A percentile compares a stretch with the other conserved stretches of the same genome.
Evolutionary conservation across 2,329 filamentous ascomycete genomes (phyloP).

Genomic region (Talaromyces sp.): DNA sequence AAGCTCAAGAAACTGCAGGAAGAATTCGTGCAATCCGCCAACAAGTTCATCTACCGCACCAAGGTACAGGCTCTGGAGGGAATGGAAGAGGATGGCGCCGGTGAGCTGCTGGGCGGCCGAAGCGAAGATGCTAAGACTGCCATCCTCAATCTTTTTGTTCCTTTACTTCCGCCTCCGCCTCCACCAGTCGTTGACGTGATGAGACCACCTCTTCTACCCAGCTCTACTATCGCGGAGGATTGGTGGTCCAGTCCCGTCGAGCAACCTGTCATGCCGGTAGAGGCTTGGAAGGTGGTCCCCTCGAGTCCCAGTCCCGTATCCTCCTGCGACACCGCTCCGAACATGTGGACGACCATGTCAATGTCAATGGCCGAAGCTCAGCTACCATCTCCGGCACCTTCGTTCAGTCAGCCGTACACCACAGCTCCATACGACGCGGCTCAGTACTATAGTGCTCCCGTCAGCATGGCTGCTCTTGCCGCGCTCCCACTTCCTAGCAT

Average conservation of each 20-base stretch:
- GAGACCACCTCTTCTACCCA: slow-evolving; percentile 78
- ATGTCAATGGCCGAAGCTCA: slow-evolving; percentile 60
- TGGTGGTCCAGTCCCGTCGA: slow-evolving; percentile 76
- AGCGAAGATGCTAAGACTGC: slow-evolving; percentile 88
- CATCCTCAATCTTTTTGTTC: slow-evolving; percentile 76
- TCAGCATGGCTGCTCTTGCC: slow-evolving; percentile 67
- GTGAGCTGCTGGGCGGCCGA: slow-evolving; percentile 85
- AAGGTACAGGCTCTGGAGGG: slow-evolving; percentile 86
- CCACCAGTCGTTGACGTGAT: slow-evolving; percentile 85
- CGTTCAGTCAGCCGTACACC: slow-evolving; percentile 72
- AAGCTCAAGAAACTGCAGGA: slow-evolving; percentile 97
- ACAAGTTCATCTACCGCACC: slow-evolving; percentile 93
- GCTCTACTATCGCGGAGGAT: slow-evolving; percentile 65
- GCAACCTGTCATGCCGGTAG: slow-evolving; percentile 58
- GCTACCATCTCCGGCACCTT: slow-evolving; percentile 71
- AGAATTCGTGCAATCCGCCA: slow-evolving; percentile 91
- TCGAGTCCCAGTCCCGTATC: slow-evolving; percentile 74
- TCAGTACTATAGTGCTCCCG: slow-evolving; percentile 73
- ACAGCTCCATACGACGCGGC: slow-evolving; percentile 57
- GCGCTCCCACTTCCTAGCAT: slow-evolving; percentile 79
- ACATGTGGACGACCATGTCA: slow-evolving; percentile 74
- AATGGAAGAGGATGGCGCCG: slow-evolving; percentile 90
- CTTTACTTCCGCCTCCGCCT: slow-evolving; percentile 77
- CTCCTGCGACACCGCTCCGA: slow-evolving; percentile 65
- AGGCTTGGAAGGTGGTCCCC: slow-evolving; percentile 84